phyloP scores from a whole-genome alignment of 169 alveolate species.

The Eimeria necatrix region DNA sequence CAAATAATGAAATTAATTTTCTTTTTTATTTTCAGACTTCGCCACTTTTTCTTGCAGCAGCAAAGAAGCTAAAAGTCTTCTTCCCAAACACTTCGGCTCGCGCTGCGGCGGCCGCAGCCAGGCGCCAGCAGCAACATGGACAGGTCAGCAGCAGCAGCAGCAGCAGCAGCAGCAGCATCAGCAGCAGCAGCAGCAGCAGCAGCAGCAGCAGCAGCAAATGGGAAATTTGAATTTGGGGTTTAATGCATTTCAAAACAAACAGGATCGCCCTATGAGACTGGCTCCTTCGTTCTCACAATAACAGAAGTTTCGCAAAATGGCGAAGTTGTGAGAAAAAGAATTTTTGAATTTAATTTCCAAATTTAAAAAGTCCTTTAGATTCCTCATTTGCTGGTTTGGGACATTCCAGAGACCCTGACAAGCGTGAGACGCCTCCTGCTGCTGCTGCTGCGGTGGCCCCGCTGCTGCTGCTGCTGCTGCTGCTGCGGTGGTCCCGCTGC shows the following conservation, averaged over 20 bases:
- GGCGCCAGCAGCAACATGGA: slow-evolving; percentile 54
- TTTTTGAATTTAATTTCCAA: not conserved
- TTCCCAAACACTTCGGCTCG: slow-evolving; percentile 60
- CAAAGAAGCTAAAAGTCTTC: not conserved
- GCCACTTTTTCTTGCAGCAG: slow-evolving; percentile 42
- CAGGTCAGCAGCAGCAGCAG: not conserved
- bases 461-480: too few relatives aligned
- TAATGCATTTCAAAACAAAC: not conserved
- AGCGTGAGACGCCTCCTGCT: too few relatives aligned
- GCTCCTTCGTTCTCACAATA: slow-evolving; percentile 36
- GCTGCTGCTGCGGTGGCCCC: too few relatives aligned
- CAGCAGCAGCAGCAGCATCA: too few relatives aligned
- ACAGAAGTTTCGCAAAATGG: slow-evolving; percentile 61
- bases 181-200: too few relatives aligned
- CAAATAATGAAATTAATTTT: not conserved
- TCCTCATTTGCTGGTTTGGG: slow-evolving; percentile 73
- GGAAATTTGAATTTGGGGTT: too few relatives aligned
- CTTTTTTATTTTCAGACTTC: not conserved
- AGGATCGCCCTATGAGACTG: slow-evolving; percentile 70
- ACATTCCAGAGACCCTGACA: slow-evolving; percentile 41
- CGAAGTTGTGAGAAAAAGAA: not conserved
- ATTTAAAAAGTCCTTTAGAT: not conserved
- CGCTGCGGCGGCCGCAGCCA: slow-evolving; percentile 58
- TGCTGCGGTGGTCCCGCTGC: too few relatives aligned
- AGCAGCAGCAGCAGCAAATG: too few relatives aligned